Conservation (phyloP, 73 alveolate species). For the Symbiodinium pilosum region DNA sequence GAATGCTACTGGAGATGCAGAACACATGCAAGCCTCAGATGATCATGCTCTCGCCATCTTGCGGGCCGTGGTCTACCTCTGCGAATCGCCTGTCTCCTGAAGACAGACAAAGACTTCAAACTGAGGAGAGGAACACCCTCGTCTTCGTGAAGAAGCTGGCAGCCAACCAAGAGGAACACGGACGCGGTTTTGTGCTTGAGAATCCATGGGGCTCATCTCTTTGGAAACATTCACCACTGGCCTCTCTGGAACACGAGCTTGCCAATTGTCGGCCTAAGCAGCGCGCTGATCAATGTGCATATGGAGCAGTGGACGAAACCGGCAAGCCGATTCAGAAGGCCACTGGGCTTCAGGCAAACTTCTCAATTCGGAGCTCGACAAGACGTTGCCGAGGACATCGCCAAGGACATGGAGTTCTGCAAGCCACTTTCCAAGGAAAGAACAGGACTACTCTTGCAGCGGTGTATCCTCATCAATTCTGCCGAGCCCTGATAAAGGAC, state of each 20-base stretch:
- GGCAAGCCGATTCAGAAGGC: neutral
- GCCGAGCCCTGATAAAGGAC: neutral
- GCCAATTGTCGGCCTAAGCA: neutral
- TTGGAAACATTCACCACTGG: neutral
- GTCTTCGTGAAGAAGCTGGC: neutral
- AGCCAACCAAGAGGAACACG: neutral
- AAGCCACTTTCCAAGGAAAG: too few species aligned
- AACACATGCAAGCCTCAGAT: neutral
- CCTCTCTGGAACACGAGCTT: neutral
- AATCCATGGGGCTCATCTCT: neutral
- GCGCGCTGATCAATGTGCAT: conserved; percentile 25
- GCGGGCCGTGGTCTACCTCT: neutral
- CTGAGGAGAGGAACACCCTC: neutral
- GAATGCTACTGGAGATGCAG: neutral
- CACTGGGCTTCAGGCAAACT: neutral
- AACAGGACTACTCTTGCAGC: neutral
- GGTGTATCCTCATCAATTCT: neutral
- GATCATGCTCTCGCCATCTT: neutral
- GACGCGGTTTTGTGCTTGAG: neutral
- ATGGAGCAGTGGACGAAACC: neutral
- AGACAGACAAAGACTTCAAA: too few species aligned
- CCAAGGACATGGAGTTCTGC: neutral
- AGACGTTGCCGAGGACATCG: neutral
- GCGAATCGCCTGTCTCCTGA: neutral
- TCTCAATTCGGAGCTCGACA: neutral